A percentile compares a stretch with the other conserved stretches of the same genome.
These are phyloP conservation scores for Reutealis trisperma DNA, from an alignment of 345 rosid species.

Conservation along the genomic window DNA sequence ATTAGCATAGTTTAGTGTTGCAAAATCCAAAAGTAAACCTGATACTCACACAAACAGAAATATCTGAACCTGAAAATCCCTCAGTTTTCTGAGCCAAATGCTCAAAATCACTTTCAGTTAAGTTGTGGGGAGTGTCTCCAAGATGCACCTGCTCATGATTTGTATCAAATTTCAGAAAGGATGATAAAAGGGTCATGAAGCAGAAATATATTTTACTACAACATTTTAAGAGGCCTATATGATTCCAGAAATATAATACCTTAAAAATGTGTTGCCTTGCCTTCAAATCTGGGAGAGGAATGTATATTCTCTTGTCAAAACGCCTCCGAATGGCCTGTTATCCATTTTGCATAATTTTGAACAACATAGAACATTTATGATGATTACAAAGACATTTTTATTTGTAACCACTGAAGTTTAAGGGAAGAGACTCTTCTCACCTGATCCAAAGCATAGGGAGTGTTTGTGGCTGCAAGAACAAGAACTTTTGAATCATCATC, in stretches of 20 bases:
- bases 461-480: conserved; percentile 89
- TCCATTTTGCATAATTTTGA: conserved; percentile 29
- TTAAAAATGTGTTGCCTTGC: conserved; percentile 92
- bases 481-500: conserved; percentile 83
- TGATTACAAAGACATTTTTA: neutral
- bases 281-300: conserved; percentile 88
- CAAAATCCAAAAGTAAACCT: neutral
- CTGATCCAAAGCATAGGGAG: conserved; percentile 92
- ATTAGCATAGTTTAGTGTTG: neutral
- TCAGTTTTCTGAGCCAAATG: conserved; percentile 69
- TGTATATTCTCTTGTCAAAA: conserved; percentile 94
- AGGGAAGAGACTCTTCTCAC: conserved; percentile 26
- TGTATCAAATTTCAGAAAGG: neutral
- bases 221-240: neutral
- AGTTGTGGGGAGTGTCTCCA: conserved; percentile 87
- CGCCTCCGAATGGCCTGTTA: conserved; percentile 87
- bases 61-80: conserved; percentile 94
- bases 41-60: conserved; percentile 79
- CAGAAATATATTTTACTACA: neutral
- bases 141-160: conserved; percentile 64
- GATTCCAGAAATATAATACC: conserved; percentile 36
- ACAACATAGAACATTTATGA: neutral
- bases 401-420: neutral
- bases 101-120: conserved; percentile 82
- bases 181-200: neutral